Conservation (phyloP, 176 grass and related monocot genomes). For the Pontederia crassipes region DNA sequence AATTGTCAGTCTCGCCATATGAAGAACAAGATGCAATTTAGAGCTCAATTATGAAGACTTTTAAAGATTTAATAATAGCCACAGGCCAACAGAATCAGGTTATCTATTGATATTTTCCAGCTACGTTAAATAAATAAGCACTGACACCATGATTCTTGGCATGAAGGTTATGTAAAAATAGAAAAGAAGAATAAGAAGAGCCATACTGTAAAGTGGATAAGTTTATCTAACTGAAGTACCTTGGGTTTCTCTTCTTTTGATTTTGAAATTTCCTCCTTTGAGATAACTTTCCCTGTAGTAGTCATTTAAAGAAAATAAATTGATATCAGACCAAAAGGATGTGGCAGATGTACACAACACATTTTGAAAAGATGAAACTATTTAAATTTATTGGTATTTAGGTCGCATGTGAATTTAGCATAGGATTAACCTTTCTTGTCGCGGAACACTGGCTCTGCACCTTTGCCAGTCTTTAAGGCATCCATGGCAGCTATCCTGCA, state of each 20-base stretch:
- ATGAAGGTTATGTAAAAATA: not conserved
- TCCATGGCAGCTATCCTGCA: constrained; percentile 57
- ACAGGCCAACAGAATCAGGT: too few relatives aligned
- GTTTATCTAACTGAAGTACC: constrained; percentile 24
- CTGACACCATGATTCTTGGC: too few relatives aligned
- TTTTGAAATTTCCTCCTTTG: constrained; percentile 66
- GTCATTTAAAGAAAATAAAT: constrained; percentile 26
- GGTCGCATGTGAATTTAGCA: not conserved
- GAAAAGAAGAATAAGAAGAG: not conserved
- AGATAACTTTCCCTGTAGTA: constrained; percentile 54
- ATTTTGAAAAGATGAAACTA: too few relatives aligned
- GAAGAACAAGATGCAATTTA: too few relatives aligned
- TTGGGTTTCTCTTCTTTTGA: constrained; percentile 70
- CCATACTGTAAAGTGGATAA: not conserved
- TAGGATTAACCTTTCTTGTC: constrained; percentile 48
- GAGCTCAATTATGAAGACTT: too few relatives aligned
- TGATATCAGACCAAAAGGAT: too few relatives aligned
- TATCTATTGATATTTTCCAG: too few relatives aligned
- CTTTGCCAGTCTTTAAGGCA: constrained; percentile 55
- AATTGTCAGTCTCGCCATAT: too few relatives aligned
- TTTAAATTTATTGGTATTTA: too few relatives aligned
- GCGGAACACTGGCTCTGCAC: constrained; percentile 69
- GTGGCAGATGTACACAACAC: too few relatives aligned
- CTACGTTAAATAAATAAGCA: too few relatives aligned
- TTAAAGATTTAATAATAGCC: too few relatives aligned